Evolutionary conservation across 768 basidiomycete species (phyloP).

Genomic region (Boletus reticulatus): DNA sequence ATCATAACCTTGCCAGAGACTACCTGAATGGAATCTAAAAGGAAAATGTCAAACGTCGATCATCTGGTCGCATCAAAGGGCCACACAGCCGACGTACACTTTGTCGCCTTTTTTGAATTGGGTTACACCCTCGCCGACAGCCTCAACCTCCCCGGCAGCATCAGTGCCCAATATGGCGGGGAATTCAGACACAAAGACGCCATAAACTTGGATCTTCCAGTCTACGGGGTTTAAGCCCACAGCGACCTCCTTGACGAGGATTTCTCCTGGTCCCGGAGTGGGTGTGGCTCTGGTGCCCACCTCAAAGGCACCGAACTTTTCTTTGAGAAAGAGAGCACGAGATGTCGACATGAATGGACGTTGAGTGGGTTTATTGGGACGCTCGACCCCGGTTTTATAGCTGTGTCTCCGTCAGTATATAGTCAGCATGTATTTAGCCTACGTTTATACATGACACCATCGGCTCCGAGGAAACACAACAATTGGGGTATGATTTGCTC

Average conservation of each 20-base stretch:
- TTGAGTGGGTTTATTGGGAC: background rate
- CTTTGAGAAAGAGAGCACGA: conserved; percentile 17
- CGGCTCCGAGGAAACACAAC: conserved; percentile 27
- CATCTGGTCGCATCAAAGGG: background rate
- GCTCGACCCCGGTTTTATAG: background rate
- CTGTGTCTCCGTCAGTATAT: background rate
- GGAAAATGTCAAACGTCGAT: background rate
- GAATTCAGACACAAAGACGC: conserved; percentile 13
- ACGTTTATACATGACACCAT: conserved; percentile 21
- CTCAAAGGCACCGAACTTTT: conserved; percentile 17
- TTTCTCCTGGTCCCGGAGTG: conserved; percentile 40
- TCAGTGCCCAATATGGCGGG: conserved; percentile 40
- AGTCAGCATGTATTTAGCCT: conserved; percentile 1
- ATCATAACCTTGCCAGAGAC: background rate
- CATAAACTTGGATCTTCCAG: conserved; percentile 23
- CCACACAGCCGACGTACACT: conserved; percentile 5
- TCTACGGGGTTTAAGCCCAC: conserved; percentile 47
- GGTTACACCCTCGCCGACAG: conserved; percentile 40
- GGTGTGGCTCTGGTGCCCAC: conserved; percentile 7
- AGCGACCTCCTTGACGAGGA: conserved; percentile 42
- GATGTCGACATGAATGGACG: conserved; percentile 9
- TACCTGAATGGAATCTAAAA: conserved; percentile 20
- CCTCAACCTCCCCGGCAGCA: conserved; percentile 38
- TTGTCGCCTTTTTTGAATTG: conserved; percentile 35
- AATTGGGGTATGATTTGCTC: conserved; percentile 28